Evolutionary conservation across 352 stramenopile genomes (phyloP).

Genomic region (Plasmopara viticola): DNA sequence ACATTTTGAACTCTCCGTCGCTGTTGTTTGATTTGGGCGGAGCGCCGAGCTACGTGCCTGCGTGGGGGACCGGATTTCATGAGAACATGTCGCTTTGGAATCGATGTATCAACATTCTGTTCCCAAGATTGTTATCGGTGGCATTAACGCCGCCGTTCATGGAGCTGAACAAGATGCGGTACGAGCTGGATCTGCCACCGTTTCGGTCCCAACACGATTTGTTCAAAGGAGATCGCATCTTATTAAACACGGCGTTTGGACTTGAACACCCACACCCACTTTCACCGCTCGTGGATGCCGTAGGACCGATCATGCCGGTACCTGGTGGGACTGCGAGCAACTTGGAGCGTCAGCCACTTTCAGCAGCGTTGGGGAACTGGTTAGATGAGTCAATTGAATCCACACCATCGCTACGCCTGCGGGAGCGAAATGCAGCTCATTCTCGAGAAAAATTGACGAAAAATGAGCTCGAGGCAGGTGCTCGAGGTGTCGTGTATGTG

Average conservation of each 20-base stretch:
- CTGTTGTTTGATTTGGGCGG: conserved; percentile 76
- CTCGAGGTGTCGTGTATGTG: conserved; percentile 53
- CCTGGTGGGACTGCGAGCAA: conserved; percentile 29
- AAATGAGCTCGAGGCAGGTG: conserved; percentile 9
- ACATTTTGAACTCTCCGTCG: conserved; percentile 82
- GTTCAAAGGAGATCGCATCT: conserved; percentile 75
- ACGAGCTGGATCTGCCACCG: conserved; percentile 60
- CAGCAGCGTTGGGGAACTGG: conserved; percentile 35
- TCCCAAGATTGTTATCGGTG: conserved; percentile 75
- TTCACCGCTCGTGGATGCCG: conserved; percentile 68
- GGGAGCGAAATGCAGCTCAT: conserved; percentile 17
- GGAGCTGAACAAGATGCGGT: conserved; percentile 83
- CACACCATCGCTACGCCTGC: conserved; percentile 9
- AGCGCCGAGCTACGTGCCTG: conserved; percentile 70
- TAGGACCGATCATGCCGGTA: conserved; percentile 64
- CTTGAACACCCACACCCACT: conserved; percentile 76
- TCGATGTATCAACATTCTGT: conserved; percentile 87
- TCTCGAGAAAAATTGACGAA: conserved; percentile 12
- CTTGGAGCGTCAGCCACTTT: conserved; percentile 25
- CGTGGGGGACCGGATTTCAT: conserved; percentile 79
- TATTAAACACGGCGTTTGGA: conserved; percentile 86
- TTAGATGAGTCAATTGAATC: conserved; percentile 23
- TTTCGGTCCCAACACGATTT: conserved; percentile 85
- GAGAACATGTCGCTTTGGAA: conserved; percentile 84
- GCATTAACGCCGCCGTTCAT: conserved; percentile 86